Base-by-base conservation (phyloP, 2,329 filamentous ascomycete genomes). In the Dothistroma septosporum region DNA sequence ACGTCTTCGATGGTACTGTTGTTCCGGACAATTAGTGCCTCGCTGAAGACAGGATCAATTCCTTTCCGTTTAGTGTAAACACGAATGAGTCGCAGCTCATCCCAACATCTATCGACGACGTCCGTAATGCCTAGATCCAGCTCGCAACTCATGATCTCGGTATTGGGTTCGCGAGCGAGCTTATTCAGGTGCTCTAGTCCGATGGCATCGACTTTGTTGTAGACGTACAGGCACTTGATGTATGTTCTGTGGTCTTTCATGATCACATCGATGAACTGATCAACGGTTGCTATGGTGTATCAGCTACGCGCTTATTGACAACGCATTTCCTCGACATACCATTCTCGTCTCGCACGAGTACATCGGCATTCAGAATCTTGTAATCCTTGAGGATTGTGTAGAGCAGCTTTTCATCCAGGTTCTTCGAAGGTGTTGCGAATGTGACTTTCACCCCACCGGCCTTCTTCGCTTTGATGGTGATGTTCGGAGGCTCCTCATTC, bases 171-270 rank as follows among this genome's bases (percentile, higher is more conserved):
- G 62, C 92, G 87, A 5, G 95, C 94, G 22, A 99, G 82, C 74
- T 89, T 87, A 80, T 99, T 90, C 53, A 99, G 85, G 77, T 95
- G 96, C 74, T 97, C 92, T 66, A 99, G 85, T 47, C 89, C 93
- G 62, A 99, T 90, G 75, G 86, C 88, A 79, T 99, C 94, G 78
- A 99, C 96, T 80, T 99, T 99, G 88, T 99, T 99, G 86, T 99
- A 99, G 33, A 97, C 93, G 78, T 99, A 99, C 33, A 99, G 83
- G 73, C 86, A 89, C 73, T 85, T 85, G 80, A 99, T 97, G 81
- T 99, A 99, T 77, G 96, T 99, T 73, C 94, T 83, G 80, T 99
- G 94, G 74, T 97, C 91, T 77, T 94, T 96, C 93, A 97, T 97
- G 77, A 99, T 97, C 63, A 97, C 92, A 76, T 99, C 94, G 79